Evolutionary conservation across 306 rosid genomes (phyloP), one percentile per base, ranked within the genome.

Genomic region (Fragaria iinumae): DNA sequence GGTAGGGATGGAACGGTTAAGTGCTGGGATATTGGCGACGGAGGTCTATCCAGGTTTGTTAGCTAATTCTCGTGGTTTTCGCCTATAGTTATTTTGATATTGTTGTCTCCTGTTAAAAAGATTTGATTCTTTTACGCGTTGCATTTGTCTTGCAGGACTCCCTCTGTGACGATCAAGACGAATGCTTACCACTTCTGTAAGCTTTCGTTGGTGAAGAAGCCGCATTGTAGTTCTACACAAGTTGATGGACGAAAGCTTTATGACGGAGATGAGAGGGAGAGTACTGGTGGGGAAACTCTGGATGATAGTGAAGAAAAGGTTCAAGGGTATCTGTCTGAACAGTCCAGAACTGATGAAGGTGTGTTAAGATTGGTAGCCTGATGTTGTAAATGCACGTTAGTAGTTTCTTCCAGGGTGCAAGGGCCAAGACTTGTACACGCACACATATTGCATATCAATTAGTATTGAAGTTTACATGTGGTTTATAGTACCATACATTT

Each of bases 1-100:
- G 97, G 99, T 45, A 95, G 97, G 84, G 99, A 95, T 86, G 99
- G 97, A 77, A 90, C 97, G 32, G 88, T 92, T 8, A 95, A 95
- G 87, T 80, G 89, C 82, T 95, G 99, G 99, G 92, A 92, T 73
- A 80, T 92, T 47, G 85, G 75, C 79, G 89, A 85, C 52, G 88
- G 96, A 66, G 89, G 85, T 76, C 66, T 95, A 73, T 89, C 97
- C 67, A 87, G 98, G 98, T 95, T 43, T 78, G 41, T 13, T 6
- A n/a, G 52, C 39, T 39, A 50, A 79, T 80, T 63, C 44, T 55
- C 23, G 18, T 48, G 14, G n/a, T 39, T 57, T 11, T 57, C 27
- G 77, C 29, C 34, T 32, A 6, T 8, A 3, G 17, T 36, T 72
- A 13, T 55, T 13, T 56, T 0, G 17, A 10, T 23, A 8, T 73